These are phyloP conservation scores for Claviceps pusilla DNA, from an alignment of 2,329 filamentous ascomycete genomes.

Conservation along the genomic window DNA sequence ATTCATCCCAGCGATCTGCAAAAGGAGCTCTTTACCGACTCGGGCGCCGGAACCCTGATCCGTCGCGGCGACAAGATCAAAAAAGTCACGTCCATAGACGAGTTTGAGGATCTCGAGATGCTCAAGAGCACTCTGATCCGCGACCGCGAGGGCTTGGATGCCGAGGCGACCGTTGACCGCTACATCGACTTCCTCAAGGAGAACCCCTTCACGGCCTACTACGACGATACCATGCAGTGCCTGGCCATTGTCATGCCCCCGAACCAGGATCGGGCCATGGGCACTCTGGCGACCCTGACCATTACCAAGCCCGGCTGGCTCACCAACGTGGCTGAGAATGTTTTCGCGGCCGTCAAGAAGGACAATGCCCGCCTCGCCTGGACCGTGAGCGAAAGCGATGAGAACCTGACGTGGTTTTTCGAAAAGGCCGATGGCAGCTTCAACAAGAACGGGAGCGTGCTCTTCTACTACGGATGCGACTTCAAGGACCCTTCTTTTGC, in stretches of 20 bases:
- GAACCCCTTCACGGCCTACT: constrained; percentile 81
- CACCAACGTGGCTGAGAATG: constrained; percentile 86
- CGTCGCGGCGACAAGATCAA: constrained; percentile 81
- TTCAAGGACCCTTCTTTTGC: constrained; percentile 60
- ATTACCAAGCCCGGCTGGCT: constrained; percentile 93
- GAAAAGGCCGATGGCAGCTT: constrained; percentile 92
- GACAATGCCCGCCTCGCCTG: constrained; percentile 82
- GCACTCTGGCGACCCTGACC: constrained; percentile 77
- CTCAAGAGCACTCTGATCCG: constrained; percentile 71
- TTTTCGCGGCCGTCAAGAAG: constrained; percentile 86
- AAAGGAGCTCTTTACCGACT: constrained; percentile 93
- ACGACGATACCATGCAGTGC: constrained; percentile 85
- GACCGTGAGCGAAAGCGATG: constrained; percentile 92
- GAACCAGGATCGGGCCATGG: constrained; percentile 47
- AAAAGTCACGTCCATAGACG: constrained; percentile 52
- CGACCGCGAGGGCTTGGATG: constrained; percentile 68
- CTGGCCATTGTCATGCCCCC: constrained; percentile 77
- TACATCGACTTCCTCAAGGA: constrained; percentile 68
- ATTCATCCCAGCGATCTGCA: constrained; percentile 93
- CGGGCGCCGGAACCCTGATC: constrained; percentile 84
- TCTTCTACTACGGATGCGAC: constrained; percentile 93
- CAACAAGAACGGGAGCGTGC: constrained; percentile 68
- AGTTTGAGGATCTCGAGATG: constrained; percentile 61
- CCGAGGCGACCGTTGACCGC: constrained; percentile 68
- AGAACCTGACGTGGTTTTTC: constrained; percentile 97